phyloP scores from a whole-genome alignment of 1,284 basidiomycete species.

The Chiua sp. region DNA sequence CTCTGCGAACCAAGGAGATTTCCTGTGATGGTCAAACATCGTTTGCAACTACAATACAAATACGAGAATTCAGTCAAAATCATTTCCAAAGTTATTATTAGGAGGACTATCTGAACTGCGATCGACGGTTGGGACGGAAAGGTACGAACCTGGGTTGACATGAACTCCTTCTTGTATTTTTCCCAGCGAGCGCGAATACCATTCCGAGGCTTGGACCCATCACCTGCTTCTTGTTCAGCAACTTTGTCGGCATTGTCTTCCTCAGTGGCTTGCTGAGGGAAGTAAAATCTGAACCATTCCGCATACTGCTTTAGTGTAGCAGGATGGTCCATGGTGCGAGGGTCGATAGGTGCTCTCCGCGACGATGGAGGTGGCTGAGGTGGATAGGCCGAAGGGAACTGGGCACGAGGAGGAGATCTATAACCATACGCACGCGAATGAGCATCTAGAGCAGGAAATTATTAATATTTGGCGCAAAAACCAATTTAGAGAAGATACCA shows the following conservation, averaged over 20 bases:
- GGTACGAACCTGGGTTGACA: constrained; percentile 78
- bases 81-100: constrained; percentile 18
- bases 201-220: constrained; percentile 79
- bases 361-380: constrained; percentile 41
- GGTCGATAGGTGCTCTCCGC: constrained; percentile 75
- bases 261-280: constrained; percentile 77
- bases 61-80: constrained; percentile 38
- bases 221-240: constrained; percentile 79
- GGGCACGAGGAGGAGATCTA: constrained; percentile 60
- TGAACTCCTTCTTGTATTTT: constrained; percentile 90
- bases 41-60: constrained; percentile 78
- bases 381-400: constrained; percentile 49
- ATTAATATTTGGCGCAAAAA: constrained; percentile 13
- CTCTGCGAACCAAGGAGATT: constrained; percentile 94
- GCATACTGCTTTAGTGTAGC: constrained; percentile 85
- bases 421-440: constrained; percentile 69
- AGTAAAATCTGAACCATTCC: constrained; percentile 87
- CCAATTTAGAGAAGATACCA: constrained; percentile 49
- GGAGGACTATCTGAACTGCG: constrained; percentile 16
- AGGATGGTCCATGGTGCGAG: constrained; percentile 82
- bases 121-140: constrained; percentile 18
- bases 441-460: constrained; percentile 48
- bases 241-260: constrained; percentile 83
- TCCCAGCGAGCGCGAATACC: constrained; percentile 85
- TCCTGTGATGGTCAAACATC: constrained; percentile 91